phyloP scores from a whole-genome alignment of 306 rosid species.

The Acmispon strigosus region DNA sequence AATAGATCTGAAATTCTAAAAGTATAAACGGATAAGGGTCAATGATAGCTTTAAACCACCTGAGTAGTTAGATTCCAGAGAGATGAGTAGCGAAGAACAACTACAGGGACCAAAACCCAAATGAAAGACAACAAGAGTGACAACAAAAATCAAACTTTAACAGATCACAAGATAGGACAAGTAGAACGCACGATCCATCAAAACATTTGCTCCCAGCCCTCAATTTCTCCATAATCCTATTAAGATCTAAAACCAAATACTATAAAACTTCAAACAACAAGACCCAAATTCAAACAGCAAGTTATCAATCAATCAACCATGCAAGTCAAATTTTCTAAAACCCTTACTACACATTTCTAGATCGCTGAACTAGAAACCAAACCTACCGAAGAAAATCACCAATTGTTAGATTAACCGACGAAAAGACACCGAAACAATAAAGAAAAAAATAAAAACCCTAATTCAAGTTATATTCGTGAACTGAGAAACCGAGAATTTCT shows the following conservation, averaged over 20 bases:
- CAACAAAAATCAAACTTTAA: too few relatives aligned
- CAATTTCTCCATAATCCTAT: not conserved
- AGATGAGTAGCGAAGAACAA: too few relatives aligned
- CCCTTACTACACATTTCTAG: not conserved
- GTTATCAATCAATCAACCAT: not conserved
- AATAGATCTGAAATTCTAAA: too few relatives aligned
- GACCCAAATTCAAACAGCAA: not conserved
- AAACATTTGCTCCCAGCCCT: not conserved
- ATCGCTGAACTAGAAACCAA: constrained; percentile 5
- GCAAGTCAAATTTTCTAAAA: not conserved
- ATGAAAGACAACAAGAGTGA: too few relatives aligned
- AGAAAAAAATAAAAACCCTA: not conserved
- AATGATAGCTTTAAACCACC: too few relatives aligned
- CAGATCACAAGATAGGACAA: too few relatives aligned
- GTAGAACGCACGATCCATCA: too few relatives aligned
- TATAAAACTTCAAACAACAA: not conserved
- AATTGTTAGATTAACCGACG: not conserved
- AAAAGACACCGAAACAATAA: not conserved
- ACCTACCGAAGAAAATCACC: not conserved
- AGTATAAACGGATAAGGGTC: too few relatives aligned
- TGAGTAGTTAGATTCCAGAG: too few relatives aligned
- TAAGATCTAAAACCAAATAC: not conserved
- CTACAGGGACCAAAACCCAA: too few relatives aligned
- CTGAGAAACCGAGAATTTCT: not conserved
- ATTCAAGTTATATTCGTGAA: not conserved